phyloP scores from a whole-genome alignment of 1,284 basidiomycete genomes.

The Apiotrichum veenhuisii region DNA sequence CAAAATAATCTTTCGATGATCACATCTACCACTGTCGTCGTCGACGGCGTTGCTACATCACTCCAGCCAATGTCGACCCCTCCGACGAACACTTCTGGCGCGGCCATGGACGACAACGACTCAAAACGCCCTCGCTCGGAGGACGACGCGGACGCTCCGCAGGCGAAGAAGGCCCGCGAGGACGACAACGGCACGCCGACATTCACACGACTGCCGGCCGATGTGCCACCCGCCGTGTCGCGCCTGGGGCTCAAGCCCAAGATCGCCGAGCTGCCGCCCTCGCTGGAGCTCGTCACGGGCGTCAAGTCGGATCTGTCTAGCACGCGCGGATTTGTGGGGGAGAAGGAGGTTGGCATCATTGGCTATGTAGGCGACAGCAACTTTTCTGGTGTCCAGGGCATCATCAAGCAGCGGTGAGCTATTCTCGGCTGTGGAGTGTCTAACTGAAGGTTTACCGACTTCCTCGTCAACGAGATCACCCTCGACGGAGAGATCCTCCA shows the following conservation, averaged over 20 bases:
- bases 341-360: constrained; percentile 84
- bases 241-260: constrained; percentile 36
- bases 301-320: constrained; percentile 27
- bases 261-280: constrained; percentile 35
- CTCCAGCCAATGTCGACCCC: neutral
- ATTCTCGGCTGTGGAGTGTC: neutral
- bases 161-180: constrained; percentile 1
- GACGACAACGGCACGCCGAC: neutral
- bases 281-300: constrained; percentile 36
- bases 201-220: constrained; percentile 1
- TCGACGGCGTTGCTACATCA: neutral
- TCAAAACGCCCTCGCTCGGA: constrained; percentile 4
- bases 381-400: constrained; percentile 69
- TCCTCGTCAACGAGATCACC: constrained; percentile 84
- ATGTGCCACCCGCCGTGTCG: constrained; percentile 30
- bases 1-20: no score
- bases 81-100: neutral
- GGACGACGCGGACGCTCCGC: neutral
- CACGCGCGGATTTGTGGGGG: constrained; percentile 55
- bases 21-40: no score
- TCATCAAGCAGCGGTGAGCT: constrained; percentile 86
- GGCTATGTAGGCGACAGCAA: constrained; percentile 72
- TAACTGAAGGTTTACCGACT: constrained; percentile 78
- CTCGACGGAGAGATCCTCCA: constrained; percentile 71
- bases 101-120: neutral